Evolutionary conservation across 1,284 basidiomycete genomes (phyloP).

Genomic region (Apiotrichum sp.): DNA sequence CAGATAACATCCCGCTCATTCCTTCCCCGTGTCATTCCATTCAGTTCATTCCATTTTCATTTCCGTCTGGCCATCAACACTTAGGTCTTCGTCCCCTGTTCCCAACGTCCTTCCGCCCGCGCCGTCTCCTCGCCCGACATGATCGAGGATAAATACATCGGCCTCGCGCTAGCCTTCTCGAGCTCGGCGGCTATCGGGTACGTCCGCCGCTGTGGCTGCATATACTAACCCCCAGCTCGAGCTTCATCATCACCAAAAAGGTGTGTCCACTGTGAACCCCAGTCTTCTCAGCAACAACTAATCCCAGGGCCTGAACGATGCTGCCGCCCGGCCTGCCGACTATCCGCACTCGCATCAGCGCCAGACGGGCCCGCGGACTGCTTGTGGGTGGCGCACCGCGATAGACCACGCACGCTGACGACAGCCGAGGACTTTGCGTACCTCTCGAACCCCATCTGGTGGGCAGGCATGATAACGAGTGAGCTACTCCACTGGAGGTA

Average conservation of each 20-base stretch:
- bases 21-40: no score
- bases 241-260: conserved; percentile 97
- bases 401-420: conserved; percentile 43
- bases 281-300: not conserved
- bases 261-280: conserved; percentile 46
- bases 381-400: conserved; percentile 63
- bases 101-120: no score
- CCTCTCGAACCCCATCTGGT: conserved; percentile 92
- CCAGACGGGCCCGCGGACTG: conserved; percentile 53
- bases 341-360: conserved; percentile 63
- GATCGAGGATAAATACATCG: conserved; percentile 81
- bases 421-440: conserved; percentile 76
- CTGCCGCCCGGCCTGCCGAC: conserved; percentile 56
- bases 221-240: conserved; percentile 50
- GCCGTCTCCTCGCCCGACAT: conserved; percentile 1
- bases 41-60: no score
- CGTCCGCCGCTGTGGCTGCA: not conserved
- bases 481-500: conserved; percentile 46
- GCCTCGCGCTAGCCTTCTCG: conserved; percentile 73
- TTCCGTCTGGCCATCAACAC: no score
- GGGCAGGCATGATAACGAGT: conserved; percentile 93
- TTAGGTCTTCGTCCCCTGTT: no score
- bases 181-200: conserved; percentile 16
- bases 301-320: conserved; percentile 71
- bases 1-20: no score